Base-by-base conservation (phyloP, 2,329 filamentous ascomycete genomes). In the Fusarium palustre region DNA sequence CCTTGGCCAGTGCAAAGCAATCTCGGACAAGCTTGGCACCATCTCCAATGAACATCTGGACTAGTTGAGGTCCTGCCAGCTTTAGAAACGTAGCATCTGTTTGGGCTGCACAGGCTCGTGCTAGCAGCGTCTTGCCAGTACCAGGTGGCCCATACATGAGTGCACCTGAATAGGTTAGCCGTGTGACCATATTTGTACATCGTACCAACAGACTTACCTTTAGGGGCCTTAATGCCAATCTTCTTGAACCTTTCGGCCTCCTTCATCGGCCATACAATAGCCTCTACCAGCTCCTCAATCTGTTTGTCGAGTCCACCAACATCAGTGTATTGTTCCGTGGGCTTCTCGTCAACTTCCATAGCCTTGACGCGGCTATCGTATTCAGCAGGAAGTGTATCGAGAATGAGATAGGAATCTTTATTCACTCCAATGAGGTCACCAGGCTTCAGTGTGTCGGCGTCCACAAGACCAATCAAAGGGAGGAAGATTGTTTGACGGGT, bases 331-430 rank as follows among this genome's bases (percentile, higher is more conserved):
- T 98, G 97, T 82, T 99, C 96, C 39, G 94, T 98, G 12, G 96
- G 97, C 86, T 99, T 99, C 87, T 99, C 97, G 76, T 99, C 96
- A 10, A 99, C 96, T 84, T 99, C 97, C 96, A 99, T 99, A 36
- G 97, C 97, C 85, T 99, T 99, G 72, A 99, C 96, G 80, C 96
- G 90, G 83, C 95, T 98, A 79, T 99, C 96, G 78, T 99, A 99
- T 81, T 99, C 97, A 47, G 96, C 96, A 2, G 96, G 96, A 71
- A 99, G 86, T 25, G 96, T 99, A 79, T 99, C 97, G 60, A 99
- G 87, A 71, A 99, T 93, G 36, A 99, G 90, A 79, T 99, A 99
- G 61, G 95, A 98, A 77, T 99, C 97, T 84, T 99, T 99, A 81
- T 99, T 98, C 61, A 99, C 94, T 81, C 96, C 96, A 68, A 99